Percentiles rank a stretch among this genome's conserved stretches.
Evolutionary conservation across 305 asterid genomes (phyloP).

Genomic region (Fraxinus angustifolia): DNA sequence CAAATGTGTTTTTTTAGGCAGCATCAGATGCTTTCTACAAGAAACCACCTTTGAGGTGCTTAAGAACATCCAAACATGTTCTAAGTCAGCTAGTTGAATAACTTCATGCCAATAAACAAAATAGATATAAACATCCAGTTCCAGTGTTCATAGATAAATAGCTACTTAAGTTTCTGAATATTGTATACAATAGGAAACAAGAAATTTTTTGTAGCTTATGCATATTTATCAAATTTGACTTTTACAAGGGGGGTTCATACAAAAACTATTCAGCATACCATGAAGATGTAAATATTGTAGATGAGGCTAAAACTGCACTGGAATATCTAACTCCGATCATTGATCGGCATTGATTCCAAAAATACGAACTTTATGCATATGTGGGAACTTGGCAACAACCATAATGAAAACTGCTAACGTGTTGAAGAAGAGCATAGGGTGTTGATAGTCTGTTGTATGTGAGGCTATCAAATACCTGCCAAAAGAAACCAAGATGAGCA

Average conservation of each 20-base stretch:
- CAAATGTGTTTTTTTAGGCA: not conserved
- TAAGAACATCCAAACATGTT: not conserved
- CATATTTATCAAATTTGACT: conserved; percentile 27
- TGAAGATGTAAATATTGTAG: conserved; percentile 41
- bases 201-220: conserved; percentile 20
- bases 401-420: conserved; percentile 46
- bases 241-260: conserved; percentile 15
- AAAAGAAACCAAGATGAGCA: not conserved
- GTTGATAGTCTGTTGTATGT: conserved; percentile 21
- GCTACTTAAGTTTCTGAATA: conserved; percentile 15
- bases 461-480: conserved; percentile 45
- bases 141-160: not conserved
- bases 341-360: conserved; percentile 57
- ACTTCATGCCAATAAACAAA: not conserved
- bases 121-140: conserved; percentile 2
- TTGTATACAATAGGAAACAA: not conserved
- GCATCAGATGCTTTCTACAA: not conserved
- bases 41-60: not conserved
- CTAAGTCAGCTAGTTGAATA: not conserved
- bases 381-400: conserved; percentile 54
- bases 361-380: conserved; percentile 56
- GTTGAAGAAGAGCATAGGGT: conserved; percentile 32
- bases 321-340: conserved; percentile 15
- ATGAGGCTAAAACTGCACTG: conserved; percentile 31
- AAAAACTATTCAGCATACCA: conserved; percentile 31